Evolutionary conservation across 306 rosid genomes (phyloP), one percentile per base, ranked within the genome.

Genomic region (Pyrus communis): DNA sequence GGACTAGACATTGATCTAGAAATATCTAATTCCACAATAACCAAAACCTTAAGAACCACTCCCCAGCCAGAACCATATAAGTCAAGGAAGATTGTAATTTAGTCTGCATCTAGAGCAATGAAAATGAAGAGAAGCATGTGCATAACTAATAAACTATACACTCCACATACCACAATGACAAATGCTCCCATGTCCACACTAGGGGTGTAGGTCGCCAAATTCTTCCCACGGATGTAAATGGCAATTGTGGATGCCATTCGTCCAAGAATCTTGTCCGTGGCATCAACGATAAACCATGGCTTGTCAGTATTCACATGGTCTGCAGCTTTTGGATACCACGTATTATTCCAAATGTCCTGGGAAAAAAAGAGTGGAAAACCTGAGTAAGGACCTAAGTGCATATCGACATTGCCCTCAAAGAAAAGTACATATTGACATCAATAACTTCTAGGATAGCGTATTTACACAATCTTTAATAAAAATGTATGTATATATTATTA

Each of bases 111-210:
- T 23, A 60, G 8, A 62, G 38, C 30, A 28, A 35, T 49, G 46
- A 69, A 3, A 33, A 52, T 46, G 72, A 77, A 80, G 74, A 67
- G 64, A 60, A 23, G n/a, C 9, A 60, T 18, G 58, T 3, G 22
- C 19, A 54, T 71, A 40, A 60, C 42, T 25, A 17, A 52, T 31
- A 67, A 40, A 60, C 42, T 25, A 17, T 52, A 38, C 67, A 67
- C 70, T 78, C 77, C 69, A 82, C 96, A 80, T 83, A 92, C 99
- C 98, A 96, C 99, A 83, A 96, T 87, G 63, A 96, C 93, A 81
- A 96, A 96, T 4, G 97, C 93, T 62, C 99, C 99, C 99, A 96
- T 92, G 89, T 92, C 98, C 65, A 96, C 99, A 77, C 98, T 96
- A 18, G 97, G 97, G 66, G 98, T 96, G 80, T 82, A 92, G 66